Base-by-base conservation (phyloP, 306 rosid species). In the Castanopsis chinensis region DNA sequence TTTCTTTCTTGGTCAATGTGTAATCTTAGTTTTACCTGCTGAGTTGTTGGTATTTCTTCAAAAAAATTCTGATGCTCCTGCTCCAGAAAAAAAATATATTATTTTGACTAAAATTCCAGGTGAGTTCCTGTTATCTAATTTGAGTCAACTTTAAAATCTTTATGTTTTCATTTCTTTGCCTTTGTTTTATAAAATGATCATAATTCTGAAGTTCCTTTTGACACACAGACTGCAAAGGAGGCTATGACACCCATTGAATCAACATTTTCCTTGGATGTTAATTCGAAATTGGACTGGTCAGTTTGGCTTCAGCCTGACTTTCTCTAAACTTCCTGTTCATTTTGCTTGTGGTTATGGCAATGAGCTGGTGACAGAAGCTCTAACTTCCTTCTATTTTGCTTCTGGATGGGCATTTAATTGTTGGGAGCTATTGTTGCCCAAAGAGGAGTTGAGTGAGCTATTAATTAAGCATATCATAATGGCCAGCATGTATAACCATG, bases 181-280 rank as follows among this genome's bases (percentile, higher is more conserved):
- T 79, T 73, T 69, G 18, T 25, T 87, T 14, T 67, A 21, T 69
- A 35, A 79, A 78, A 63, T 49, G 60, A 78, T 76, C 59, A 10
- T 4, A 71, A 15, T 79, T 59, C 74, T 76, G 53, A 49, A 77
- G 52, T 67, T 83, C 56, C 53, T 43, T 73, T 58, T 10, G 74
- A 57, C 82, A 77, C 72, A 35, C 95, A 92, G 97, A 92, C 98
- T 56, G 94, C 91, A 13, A 79, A 82, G 89, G 91, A 81, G 82
- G 88, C 87, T 74, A 87, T 87, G 91, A 87, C 91, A 68, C 91
- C 91, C 37, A 87, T 87, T 69, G 91, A 87, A 80, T 87, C 91
- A 77, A 85, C 91, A 61, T 87, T 87, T 85, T 87, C 91, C 55
- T 75, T 87, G 78, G 91, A 87, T 58, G 91, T 87, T 45, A 80